Evolutionary conservation across 2,329 filamentous ascomycete species (phyloP).

Genomic region (Atkinsonella hypoxylon): DNA sequence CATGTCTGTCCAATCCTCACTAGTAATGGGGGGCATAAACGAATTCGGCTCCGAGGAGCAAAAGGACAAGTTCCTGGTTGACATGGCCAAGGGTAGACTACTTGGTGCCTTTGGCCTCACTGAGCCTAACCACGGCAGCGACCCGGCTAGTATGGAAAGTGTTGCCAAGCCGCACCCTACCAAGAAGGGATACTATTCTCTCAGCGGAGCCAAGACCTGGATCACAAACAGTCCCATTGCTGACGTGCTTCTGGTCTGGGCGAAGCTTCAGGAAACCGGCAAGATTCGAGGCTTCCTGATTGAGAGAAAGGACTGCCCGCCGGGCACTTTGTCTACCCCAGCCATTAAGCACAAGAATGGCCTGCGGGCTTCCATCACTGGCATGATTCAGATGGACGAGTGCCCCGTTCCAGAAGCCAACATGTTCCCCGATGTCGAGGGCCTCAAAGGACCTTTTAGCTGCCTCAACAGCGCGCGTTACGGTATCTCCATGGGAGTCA

Average conservation of each 20-base stretch:
- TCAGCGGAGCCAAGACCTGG: slow-evolving; percentile 85
- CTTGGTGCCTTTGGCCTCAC: slow-evolving; percentile 83
- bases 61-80: slow-evolving; percentile 72
- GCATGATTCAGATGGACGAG: slow-evolving; percentile 93
- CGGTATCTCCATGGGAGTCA: slow-evolving; percentile 87
- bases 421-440: slow-evolving; percentile 88
- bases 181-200: slow-evolving; percentile 67
- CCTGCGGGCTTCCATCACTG: slow-evolving; percentile 82
- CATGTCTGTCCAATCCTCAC: slow-evolving; percentile 85
- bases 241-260: slow-evolving; percentile 81
- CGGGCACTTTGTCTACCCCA: slow-evolving; percentile 84
- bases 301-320: slow-evolving; percentile 71
- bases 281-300: slow-evolving; percentile 92
- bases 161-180: slow-evolving; percentile 72
- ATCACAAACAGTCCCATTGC: slow-evolving; percentile 91
- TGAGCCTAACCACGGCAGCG: slow-evolving; percentile 86
- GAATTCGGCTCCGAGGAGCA: slow-evolving; percentile 80
- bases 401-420: slow-evolving; percentile 81
- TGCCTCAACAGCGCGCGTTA: slow-evolving; percentile 90
- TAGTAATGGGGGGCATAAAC: slow-evolving; percentile 88
- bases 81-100: slow-evolving; percentile 70
- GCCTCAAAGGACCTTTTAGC: slow-evolving; percentile 77
- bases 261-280: slow-evolving; percentile 78
- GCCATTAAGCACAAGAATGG: slow-evolving; percentile 92
- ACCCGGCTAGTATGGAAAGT: slow-evolving; percentile 85